phyloP scores from a whole-genome alignment of 179 eudicot species.

The Beta macrorhiza region DNA sequence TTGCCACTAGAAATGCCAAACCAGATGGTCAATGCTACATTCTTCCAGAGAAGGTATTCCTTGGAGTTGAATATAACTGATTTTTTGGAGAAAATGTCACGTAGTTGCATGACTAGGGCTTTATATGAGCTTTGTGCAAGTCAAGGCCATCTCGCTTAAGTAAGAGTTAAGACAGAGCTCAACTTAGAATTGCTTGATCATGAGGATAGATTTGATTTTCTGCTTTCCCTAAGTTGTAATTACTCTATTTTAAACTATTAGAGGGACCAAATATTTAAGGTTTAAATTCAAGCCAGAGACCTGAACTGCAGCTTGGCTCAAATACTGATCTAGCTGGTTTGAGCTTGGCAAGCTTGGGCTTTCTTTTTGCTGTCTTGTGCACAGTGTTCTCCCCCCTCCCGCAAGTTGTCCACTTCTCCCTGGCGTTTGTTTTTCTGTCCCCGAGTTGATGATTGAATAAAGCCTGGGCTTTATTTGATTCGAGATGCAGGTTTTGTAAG shows the following conservation, averaged over 20 bases:
- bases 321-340: neutral
- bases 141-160: neutral
- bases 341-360: neutral
- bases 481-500: neutral
- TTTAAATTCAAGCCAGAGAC: neutral
- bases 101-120: neutral
- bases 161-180: neutral
- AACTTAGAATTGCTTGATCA: neutral
- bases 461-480: neutral
- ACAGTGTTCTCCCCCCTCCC: neutral
- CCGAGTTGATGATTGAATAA: neutral
- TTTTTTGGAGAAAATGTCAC: neutral
- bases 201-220: neutral
- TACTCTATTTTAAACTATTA: neutral
- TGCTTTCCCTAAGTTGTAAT: neutral
- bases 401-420: no score
- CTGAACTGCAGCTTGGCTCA: neutral
- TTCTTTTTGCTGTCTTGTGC: neutral
- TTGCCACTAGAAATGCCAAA: constrained; percentile 91
- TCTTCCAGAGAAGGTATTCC: constrained; percentile 64
- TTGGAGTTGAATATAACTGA: neutral
- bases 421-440: no score
- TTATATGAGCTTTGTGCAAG: neutral
- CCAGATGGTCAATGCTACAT: constrained; percentile 84
- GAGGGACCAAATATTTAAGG: neutral